Conservation (phyloP, 768 basidiomycete genomes). For the Pisolithus microcarpus region DNA sequence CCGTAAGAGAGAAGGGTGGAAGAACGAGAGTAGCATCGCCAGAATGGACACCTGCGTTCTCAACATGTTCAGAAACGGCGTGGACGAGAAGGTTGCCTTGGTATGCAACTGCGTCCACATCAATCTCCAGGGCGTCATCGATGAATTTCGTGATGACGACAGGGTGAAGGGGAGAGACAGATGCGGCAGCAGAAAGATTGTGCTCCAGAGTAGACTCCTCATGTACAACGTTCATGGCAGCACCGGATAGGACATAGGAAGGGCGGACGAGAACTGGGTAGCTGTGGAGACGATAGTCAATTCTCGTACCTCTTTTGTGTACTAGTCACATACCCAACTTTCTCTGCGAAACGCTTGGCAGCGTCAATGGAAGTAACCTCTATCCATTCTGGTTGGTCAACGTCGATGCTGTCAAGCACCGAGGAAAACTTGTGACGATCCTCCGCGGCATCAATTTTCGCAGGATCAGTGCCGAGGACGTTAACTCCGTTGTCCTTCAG, state of each 20-base stretch:
- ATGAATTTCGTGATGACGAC: constrained; percentile 99
- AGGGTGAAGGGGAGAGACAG: constrained; percentile 93
- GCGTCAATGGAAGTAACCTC: constrained; percentile 85
- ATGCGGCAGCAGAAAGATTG: constrained; percentile 93
- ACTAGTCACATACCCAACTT: constrained; percentile 48
- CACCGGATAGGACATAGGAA: constrained; percentile 96
- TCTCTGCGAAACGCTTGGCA: constrained; percentile 84
- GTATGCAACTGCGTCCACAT: constrained; percentile 95
- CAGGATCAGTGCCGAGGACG: constrained; percentile 93
- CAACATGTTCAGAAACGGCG: constrained; percentile 96
- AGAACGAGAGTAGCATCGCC: constrained; percentile 97
- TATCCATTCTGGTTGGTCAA: constrained; percentile 95
- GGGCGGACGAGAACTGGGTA: constrained; percentile 98
- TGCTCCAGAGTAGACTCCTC: constrained; percentile 86
- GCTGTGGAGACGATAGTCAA: constrained; percentile 30
- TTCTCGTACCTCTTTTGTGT: not conserved
- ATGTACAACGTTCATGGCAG: constrained; percentile 98
- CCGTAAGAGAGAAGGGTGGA: constrained; percentile 79
- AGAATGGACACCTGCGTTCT: constrained; percentile 98
- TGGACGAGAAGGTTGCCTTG: constrained; percentile 88
- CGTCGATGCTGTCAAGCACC: constrained; percentile 87
- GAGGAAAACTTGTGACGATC: constrained; percentile 99
- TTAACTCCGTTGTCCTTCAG: constrained; percentile 87
- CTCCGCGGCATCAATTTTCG: constrained; percentile 93
- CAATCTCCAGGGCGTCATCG: constrained; percentile 94